Conservation (phyloP, 192 early-diverging fungal genomes). For the Coemansia sp. region DNA sequence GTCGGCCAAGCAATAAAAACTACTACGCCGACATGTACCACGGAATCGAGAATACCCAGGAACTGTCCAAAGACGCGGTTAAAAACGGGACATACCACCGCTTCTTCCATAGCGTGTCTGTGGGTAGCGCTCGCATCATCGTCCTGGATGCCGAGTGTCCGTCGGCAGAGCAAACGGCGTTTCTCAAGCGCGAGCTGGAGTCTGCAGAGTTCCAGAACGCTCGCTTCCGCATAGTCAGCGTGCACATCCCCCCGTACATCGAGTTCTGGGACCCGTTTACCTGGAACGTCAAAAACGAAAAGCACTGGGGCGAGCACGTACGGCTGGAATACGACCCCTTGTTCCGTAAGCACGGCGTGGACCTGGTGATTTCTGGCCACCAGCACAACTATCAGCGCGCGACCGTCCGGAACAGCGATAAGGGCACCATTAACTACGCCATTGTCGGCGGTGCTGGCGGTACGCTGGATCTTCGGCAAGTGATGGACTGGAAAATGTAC, state of each 20-base stretch:
- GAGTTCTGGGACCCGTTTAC: constrained; percentile 72
- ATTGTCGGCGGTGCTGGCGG: constrained; percentile 77
- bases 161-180: constrained; percentile 58
- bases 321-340: constrained; percentile 62
- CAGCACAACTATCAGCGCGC: constrained; percentile 75
- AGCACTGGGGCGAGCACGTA: constrained; percentile 69
- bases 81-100: constrained; percentile 35
- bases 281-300: constrained; percentile 65
- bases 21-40: constrained; percentile 48
- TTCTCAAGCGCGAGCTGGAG: constrained; percentile 59
- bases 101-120: constrained; percentile 39
- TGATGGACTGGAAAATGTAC: constrained; percentile 65
- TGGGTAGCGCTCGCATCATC: constrained; percentile 63
- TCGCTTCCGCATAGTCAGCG: constrained; percentile 61
- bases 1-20: constrained; percentile 53
- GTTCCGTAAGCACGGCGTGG: constrained; percentile 64
- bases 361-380: constrained; percentile 73
- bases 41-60: constrained; percentile 24
- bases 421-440: constrained; percentile 56
- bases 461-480: constrained; percentile 58
- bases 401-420: constrained; percentile 14
- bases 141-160: constrained; percentile 69
- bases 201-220: constrained; percentile 56
- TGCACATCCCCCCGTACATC: constrained; percentile 72
- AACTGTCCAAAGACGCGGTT: constrained; percentile 9